Base-by-base conservation (phyloP, 2,329 filamentous ascomycete genomes). In the Orbilia blumenaviensis region DNA sequence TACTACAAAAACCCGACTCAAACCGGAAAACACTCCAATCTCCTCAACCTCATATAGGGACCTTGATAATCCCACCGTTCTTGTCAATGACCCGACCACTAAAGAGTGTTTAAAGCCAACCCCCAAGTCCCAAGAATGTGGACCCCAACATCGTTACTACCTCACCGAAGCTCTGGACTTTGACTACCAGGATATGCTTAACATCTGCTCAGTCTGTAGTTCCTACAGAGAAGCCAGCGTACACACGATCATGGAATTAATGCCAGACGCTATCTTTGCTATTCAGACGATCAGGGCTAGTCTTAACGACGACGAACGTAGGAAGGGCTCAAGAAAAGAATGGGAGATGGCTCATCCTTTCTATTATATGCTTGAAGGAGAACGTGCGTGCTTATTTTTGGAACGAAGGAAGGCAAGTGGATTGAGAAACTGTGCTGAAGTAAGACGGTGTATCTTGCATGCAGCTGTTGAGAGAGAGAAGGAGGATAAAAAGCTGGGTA, bases 261-360 rank as follows among this genome's bases (percentile, higher is more conserved):
- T 72, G 60, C 67, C 67, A 1, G 38, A 64, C 23, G 60, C 36
- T 14, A 29, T 64, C 5, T 50, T 42, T 14, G 60, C 41, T 2
- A 72, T 66, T 10, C 58, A 72, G 60, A 38, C 50, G 8, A 44
- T 58, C 14, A 72, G 32, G n/a, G 23, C 10, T 2, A 48, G 44
- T n/a, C 29, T 72, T 14, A 66, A 72, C 32, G 38, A 27, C 5
- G 60, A 72, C 7, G 67, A 72, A 60, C 25, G 27, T 6, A 50
- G 2, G 2, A 64, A 60, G 6, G 41, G 50, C 10, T 64, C 58
- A 8, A 27, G 25, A 1, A 64, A 42, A 14, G 67, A 72, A 27
- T 72, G 67, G 67, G 60, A 42, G 21, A 3, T 72, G 9, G 46
- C 60, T 23, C 48, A 64, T 1, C 23, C 63, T 34, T 71, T 63